phyloP scores from a whole-genome alignment of 225 moss, liverwort and hornwort species.

The Neckera pumila region DNA sequence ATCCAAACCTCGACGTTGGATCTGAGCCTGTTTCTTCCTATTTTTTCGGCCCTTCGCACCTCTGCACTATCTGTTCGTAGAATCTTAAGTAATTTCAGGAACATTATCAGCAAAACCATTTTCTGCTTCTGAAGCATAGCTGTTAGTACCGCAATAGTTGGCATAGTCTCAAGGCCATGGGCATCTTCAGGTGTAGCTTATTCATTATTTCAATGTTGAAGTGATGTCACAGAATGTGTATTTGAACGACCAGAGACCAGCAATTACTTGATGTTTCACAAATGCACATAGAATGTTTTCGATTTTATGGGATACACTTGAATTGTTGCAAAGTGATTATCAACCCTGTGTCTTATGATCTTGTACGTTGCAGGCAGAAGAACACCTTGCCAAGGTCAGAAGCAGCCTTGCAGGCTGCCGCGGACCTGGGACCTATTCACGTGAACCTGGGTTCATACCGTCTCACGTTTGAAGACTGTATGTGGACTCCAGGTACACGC shows the following conservation, averaged over 20 bases:
- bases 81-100: neutral
- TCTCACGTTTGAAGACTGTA: conserved; percentile 75
- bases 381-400: conserved; percentile 79
- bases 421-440: conserved; percentile 82
- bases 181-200: conserved; percentile 29
- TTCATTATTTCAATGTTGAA: neutral
- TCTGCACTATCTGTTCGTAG: neutral
- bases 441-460: conserved; percentile 57
- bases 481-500: conserved; percentile 75
- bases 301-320: neutral
- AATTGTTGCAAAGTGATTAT: neutral
- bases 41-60: neutral
- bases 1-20: neutral
- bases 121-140: neutral
- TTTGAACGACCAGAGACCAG: neutral
- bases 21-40: neutral
- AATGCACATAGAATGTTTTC: neutral
- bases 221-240: neutral
- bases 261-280: neutral
- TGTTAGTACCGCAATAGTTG: neutral
- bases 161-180: conserved; percentile 6
- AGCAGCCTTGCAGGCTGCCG: conserved; percentile 92
- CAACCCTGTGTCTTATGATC: neutral
- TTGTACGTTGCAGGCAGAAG: conserved; percentile 56
- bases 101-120: neutral